A percentile compares a stretch with the other conserved stretches of the same genome.
Evolutionary conservation across 805 yeast genomes (phyloP).

Genomic region (Candida chilensis): DNA sequence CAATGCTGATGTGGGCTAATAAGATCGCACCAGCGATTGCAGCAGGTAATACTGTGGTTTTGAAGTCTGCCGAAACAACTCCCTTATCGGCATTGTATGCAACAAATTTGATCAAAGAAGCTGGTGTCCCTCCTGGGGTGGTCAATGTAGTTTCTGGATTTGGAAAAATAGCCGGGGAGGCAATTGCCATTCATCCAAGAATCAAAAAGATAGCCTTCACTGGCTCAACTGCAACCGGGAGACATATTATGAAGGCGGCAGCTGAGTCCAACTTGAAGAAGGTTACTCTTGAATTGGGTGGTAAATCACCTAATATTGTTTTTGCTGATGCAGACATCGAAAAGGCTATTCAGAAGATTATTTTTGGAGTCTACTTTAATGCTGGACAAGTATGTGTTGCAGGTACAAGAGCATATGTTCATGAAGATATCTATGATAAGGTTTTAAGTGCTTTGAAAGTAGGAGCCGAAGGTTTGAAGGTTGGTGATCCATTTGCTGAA

Average conservation of each 20-base stretch:
- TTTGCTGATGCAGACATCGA: constrained; percentile 18
- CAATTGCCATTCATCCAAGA: constrained; percentile 16
- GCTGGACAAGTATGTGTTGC: constrained; percentile 21
- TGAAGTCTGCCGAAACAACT: constrained; percentile 18
- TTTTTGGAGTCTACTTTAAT: constrained; percentile 16
- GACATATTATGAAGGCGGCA: constrained; percentile 12
- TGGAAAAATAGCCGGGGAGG: constrained; percentile 16
- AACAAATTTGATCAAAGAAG: constrained; percentile 11
- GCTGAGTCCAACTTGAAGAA: constrained; percentile 16
- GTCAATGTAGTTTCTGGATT: constrained; percentile 16
- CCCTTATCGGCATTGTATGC: constrained; percentile 17
- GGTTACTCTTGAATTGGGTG: constrained; percentile 19
- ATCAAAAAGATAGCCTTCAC: constrained; percentile 25
- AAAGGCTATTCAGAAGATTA: constrained; percentile 11
- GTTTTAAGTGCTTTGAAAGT: constrained; percentile 14
- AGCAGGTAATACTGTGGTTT: constrained; percentile 15
- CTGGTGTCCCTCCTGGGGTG: constrained; percentile 16
- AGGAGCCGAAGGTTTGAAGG: constrained; percentile 12
- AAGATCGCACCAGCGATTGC: constrained; percentile 18
- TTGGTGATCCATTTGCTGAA: constrained; percentile 18
- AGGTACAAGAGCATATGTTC: constrained; percentile 18
- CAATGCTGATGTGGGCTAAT: constrained; percentile 18
- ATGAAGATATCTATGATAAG: constrained; percentile 16
- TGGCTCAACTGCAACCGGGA: constrained; percentile 24
- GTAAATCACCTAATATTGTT: constrained; percentile 18